phyloP scores from a whole-genome alignment of 1,139 yeast genomes.

The Candida sojae region DNA sequence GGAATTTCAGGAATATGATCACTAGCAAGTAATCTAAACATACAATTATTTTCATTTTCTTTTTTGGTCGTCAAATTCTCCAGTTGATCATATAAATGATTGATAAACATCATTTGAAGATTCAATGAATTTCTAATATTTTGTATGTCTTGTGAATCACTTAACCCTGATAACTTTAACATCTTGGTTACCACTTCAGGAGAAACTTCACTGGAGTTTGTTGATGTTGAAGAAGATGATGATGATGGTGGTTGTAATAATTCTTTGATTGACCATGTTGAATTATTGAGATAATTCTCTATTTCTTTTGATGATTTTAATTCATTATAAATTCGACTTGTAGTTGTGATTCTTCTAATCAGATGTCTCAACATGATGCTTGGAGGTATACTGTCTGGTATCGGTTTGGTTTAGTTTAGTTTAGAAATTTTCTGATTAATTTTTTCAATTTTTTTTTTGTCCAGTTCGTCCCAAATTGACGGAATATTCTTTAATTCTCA shows the following conservation, averaged over 20 bases:
- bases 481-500: no score
- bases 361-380: background rate
- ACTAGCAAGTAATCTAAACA: conserved; percentile 36
- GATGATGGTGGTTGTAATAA: conserved; percentile 15
- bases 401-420: no score
- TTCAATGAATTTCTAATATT: conserved; percentile 33
- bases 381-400: background rate
- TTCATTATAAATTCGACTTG: background rate
- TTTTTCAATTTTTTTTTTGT: background rate
- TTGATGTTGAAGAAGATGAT: background rate
- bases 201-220: conserved; percentile 15
- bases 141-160: conserved; percentile 17
- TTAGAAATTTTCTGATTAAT: background rate
- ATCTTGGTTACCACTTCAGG: conserved; percentile 27
- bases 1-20: conserved; percentile 32
- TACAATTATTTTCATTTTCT: conserved; percentile 20
- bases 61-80: conserved; percentile 8
- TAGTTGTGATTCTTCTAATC: background rate
- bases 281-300: conserved; percentile 16
- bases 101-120: conserved; percentile 48
- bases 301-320: conserved; percentile 6
- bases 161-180: conserved; percentile 48
- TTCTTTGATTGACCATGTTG: conserved; percentile 32
- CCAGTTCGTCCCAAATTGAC: no score
- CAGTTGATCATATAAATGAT: conserved; percentile 38